Base-by-base conservation (phyloP, 495 filamentous ascomycete genomes). In the Penicillium nucicola region DNA sequence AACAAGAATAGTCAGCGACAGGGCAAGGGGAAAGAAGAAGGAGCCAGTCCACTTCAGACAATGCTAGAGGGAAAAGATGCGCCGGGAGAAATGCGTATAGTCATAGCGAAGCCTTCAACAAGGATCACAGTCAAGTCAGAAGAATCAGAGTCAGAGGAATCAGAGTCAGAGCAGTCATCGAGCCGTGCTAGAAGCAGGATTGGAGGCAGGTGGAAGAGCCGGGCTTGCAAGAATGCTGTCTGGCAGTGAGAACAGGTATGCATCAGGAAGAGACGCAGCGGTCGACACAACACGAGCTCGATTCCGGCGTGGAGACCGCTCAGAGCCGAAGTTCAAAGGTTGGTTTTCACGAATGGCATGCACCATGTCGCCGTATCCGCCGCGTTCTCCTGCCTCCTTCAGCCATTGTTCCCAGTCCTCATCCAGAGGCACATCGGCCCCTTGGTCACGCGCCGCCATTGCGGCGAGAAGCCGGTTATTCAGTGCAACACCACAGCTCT, bases 381-480 rank as follows among this genome's bases (percentile, higher is more conserved):
- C 78, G 25, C 79, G 67, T 52, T 92, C 89, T 28, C 85, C 81
- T 38, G 84, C 84, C 57, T 90, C 87, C 64, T 91, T 92, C 31
- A 93, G 65, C 85, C 87, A 93, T 67, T 89, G 87, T 65, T 93
- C 89, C 84, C 84, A 92, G 50, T 87, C 86, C 47, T 86, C 83
- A 58, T 95, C 88, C 31, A 90, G 75, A 17, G 82, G 80, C 30
- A 84, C 79, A 66, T 81, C 53, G 65, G 73, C 75, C 70, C 85
- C 60, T 77, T 84, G 50, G 73, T 84, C 70, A 73, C 85, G 58
- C 68, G 84, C 71, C 61, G 74, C 86, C 36, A 83, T 87, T 20
- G 84, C 83, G 38, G 82, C 83, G 40, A 85, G 68, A n/a, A 93
- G 79, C 25, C 82, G 82, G 61, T 86, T 76, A 55, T 92, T 90